Base-by-base conservation (phyloP, 345 rosid species). In the Eucalyptus curtisii region DNA sequence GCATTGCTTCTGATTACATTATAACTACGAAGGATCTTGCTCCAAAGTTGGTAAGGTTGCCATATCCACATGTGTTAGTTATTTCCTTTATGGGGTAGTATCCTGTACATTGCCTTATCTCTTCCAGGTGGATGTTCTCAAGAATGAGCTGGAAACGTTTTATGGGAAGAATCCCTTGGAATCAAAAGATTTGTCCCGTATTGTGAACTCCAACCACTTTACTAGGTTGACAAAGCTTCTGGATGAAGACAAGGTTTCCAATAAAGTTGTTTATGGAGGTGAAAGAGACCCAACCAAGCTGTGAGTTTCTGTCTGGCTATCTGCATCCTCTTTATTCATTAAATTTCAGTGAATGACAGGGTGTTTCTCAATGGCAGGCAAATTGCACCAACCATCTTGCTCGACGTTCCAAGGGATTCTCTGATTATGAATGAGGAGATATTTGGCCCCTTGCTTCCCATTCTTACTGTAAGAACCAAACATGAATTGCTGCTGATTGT, bases 361-460 rank as follows among this genome's bases (percentile, higher is more conserved):
- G 84, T 30, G n/a, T 8, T 31, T 64, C 3, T 87, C 7, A 52
- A n/a, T 71, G 88, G 88, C 92, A 98, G 99, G 93, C 93, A 87
- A 91, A 96, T 98, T 89, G 91, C 96, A 91, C 99, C 99, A 24
- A 95, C 99, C 88, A 91, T 98, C 91, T 93, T 98, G 92, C 92
- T 98, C n/a, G 98, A 95, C 64, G 97, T 96, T 8, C 98, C 99
- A 3, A 89, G 44, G 87, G 94, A 97, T 89, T 94, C 99, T 91
- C 61, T 93, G 90, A 94, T 97, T 61, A 98, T 98, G 99, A 93
- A 87, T 30, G 99, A 98, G 88, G 99, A 97, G 93, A 97, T 98
- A 82, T 98, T 97, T 92, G 99, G 99, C 81, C 99, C 99, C 37
- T 90, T 98, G 90, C 99, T 98, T 91, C 99, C 99, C 87, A 94